Evolutionary conservation across 345 rosid species (phyloP), one percentile per base, ranked within the genome.

Genomic region (Corchorus capsularis): DNA sequence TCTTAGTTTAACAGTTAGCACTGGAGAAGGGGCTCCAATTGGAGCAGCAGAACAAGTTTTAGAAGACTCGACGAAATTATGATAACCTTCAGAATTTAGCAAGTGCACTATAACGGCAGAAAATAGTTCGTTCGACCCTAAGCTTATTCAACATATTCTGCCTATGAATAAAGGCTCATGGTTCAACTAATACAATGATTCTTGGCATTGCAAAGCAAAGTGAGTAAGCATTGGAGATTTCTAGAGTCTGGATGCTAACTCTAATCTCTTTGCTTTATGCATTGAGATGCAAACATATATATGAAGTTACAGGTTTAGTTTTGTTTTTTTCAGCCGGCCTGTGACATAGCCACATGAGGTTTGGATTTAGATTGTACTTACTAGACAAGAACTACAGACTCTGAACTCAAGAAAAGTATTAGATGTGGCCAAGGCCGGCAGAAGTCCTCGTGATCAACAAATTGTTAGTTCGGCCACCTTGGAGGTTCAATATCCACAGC

Each of bases 341-440:
- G 27, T 32, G 59, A 50, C 60, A 27, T 69, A 50, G 59, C 43
- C 60, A 32, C 43, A 50, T 32, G 16, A 3, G 19, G 43, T 19
- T 15, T 15, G 56, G 15, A 49, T 15, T 13, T 20, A 49, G 41
- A 49, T 11, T 7, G 8, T 9, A 16, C 59, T 16, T 27, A 47
- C 5, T 69, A 32, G 59, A 69, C 53, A 55, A 69, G 16, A 69
- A 69, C 72, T 69, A 27, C 15, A 47, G 43, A 69, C 16, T 41
- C 32, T 34, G n/a, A n/a, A 50, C 32, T 9, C 45, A 49, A 69
- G 39, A 1, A 27, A 32, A 2, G 3, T 15, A 41, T 49, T 68
- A 32, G 19, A 8, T 15, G 59, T 32, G 46, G 59, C 46, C 59
- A 32, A 32, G 22, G 59, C 72, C 72, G 57, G 72, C 57, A 49